Evolutionary conservation across 2,329 filamentous ascomycete species (phyloP).

Genomic region (Paecilomyces niveus): DNA sequence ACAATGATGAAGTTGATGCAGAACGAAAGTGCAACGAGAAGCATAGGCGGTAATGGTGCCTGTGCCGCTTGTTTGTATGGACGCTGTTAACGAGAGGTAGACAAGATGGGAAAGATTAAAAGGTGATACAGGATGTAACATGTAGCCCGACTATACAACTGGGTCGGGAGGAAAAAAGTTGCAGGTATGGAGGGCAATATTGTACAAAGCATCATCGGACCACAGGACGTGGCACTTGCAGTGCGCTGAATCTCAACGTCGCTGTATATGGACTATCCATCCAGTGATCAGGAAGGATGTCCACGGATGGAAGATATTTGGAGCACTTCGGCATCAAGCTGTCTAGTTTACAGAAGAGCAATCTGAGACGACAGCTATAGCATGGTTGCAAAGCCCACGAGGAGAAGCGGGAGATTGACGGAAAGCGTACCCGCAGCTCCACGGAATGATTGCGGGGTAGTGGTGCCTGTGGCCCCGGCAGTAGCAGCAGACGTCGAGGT

Average conservation of each 20-base stretch:
- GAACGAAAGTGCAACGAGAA: neutral
- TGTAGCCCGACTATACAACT: constrained; percentile 2
- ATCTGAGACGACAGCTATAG: neutral
- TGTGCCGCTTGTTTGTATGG: neutral
- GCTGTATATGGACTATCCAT: neutral
- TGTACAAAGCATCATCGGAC: neutral
- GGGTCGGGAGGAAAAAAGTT: neutral
- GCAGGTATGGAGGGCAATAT: neutral
- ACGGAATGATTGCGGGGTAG: neutral
- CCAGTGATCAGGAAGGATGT: neutral
- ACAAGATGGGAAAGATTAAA: neutral
- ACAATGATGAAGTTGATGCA: neutral
- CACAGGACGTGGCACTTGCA: neutral
- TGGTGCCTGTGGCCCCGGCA: neutral
- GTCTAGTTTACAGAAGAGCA: neutral
- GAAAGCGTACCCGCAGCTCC: neutral
- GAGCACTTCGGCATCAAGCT: neutral
- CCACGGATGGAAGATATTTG: neutral
- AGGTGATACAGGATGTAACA: constrained; percentile 3
- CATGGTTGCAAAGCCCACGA: neutral
- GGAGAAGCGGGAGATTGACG: neutral
- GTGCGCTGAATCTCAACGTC: neutral
- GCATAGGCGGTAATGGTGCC: neutral
- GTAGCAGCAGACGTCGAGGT: neutral
- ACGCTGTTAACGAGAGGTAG: neutral